Percentiles rank a stretch among this genome's conserved stretches.
These are phyloP conservation scores for Petunia secreta DNA, from an alignment of 257 asterid genomes.

Conservation along the genomic window DNA sequence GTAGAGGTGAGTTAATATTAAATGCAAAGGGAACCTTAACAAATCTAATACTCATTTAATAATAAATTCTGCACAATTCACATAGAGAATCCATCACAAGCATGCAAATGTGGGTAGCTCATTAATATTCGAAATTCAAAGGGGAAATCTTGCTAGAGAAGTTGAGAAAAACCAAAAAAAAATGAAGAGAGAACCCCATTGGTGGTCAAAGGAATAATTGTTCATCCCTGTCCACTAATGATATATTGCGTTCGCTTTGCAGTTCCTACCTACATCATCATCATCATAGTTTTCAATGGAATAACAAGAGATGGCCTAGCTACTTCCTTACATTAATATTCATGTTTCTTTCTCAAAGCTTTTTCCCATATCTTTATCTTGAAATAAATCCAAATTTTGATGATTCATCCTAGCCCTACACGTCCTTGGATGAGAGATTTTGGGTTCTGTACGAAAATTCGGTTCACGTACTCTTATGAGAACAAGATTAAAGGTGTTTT, in stretches of 20 bases:
- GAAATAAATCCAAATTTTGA: constrained; percentile 11
- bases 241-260: constrained; percentile 28
- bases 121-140: constrained; percentile 31
- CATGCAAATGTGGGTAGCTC: not conserved
- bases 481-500: not conserved
- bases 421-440: not conserved
- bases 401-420: constrained; percentile 21
- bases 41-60: constrained; percentile 13
- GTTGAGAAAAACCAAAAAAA: not conserved
- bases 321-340: constrained; percentile 19
- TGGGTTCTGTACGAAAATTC: constrained; percentile 12
- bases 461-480: not conserved
- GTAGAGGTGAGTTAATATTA: not conserved
- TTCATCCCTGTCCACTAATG: constrained; percentile 23
- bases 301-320: constrained; percentile 30
- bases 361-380: constrained; percentile 21
- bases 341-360: constrained; percentile 26
- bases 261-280: constrained; percentile 28
- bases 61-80: constrained; percentile 5
- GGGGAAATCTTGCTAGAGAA: constrained; percentile 34
- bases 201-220: constrained; percentile 42
- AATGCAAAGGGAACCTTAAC: constrained; percentile 23
- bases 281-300: not conserved
- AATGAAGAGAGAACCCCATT: constrained; percentile 10
- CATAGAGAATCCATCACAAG: not conserved